Conservation (phyloP, 2,329 filamentous ascomycete species). For the Monosporascus sp. region DNA sequence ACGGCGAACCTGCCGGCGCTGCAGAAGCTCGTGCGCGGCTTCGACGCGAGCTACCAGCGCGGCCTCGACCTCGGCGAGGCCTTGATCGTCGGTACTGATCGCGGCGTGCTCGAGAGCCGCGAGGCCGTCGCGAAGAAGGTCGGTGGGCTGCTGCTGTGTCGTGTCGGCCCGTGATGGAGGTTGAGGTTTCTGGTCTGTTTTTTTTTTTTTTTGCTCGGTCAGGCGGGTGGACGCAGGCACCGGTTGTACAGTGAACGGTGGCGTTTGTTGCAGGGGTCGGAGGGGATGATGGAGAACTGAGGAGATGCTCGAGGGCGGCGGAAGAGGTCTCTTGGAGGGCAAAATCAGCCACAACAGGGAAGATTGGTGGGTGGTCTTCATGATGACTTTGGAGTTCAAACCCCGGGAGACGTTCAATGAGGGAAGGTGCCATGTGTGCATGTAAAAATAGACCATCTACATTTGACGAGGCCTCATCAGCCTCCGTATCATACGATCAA, state of each 20-base stretch:
- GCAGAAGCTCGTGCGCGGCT: conserved; percentile 61
- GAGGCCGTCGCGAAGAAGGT: conserved; percentile 76
- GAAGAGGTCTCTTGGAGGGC: no score
- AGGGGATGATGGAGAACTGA: no score
- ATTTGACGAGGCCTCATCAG: neutral
- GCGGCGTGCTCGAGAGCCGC: conserved; percentile 72
- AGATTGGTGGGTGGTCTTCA: no score
- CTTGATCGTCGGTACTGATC: conserved; percentile 72
- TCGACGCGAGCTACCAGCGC: conserved; percentile 52
- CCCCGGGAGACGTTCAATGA: no score
- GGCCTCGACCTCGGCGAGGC: conserved; percentile 77
- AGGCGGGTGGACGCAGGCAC: no score
- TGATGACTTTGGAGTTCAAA: no score
- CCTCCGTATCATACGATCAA: neutral
- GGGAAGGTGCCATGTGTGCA: no score
- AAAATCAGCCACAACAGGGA: no score
- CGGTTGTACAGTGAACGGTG: no score
- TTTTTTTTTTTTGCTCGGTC: no score
- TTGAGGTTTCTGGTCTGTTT: neutral
- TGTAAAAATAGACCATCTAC: neutral
- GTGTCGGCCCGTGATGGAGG: conserved; percentile 39
- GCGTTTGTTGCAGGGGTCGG: no score
- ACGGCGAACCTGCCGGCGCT: conserved; percentile 59
- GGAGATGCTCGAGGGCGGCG: no score
- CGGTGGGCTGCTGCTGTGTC: conserved; percentile 74